A percentile compares a stretch with the other conserved stretches of the same genome.
phyloP scores from a whole-genome alignment of 2,329 filamentous ascomycete species.

The Zalaria sp. region DNA sequence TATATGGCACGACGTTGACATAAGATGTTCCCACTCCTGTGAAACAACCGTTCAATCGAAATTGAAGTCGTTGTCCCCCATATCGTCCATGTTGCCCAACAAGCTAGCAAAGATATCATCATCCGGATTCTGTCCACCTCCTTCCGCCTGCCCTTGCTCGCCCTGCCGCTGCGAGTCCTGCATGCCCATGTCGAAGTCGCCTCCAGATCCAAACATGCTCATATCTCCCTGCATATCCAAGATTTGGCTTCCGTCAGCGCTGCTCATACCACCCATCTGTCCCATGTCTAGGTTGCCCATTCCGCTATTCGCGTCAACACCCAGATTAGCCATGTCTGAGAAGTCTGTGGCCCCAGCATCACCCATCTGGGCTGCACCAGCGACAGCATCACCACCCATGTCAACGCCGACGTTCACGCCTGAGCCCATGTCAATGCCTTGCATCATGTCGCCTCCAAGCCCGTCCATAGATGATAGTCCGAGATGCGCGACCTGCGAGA shows the following conservation, averaged over 20 bases:
- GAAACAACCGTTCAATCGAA: conserved; percentile 8
- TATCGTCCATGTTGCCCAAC: conserved; percentile 20
- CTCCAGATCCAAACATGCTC: no score
- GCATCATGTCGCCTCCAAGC: conserved; percentile 19
- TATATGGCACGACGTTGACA: no score
- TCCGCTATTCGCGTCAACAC: no score
- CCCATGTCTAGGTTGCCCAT: no score
- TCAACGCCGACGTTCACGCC: conserved; percentile 6
- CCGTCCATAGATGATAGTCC: conserved; percentile 5
- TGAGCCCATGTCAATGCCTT: conserved; percentile 17
- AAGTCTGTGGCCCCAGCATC: no score
- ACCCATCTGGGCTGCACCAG: background rate
- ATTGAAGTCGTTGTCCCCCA: conserved; percentile 19
- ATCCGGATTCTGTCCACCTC: conserved; percentile 14
- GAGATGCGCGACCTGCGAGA: conserved; percentile 40
- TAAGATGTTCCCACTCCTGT: no score
- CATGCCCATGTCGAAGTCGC: no score
- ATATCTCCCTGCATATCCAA: no score
- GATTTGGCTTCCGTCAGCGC: no score
- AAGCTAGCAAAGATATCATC: conserved; percentile 30
- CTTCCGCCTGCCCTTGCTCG: conserved; percentile 5
- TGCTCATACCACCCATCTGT: no score
- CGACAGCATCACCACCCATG: background rate
- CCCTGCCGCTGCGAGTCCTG: no score
- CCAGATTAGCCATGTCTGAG: no score